phyloP scores from a whole-genome alignment of 2,329 filamentous ascomycete species.

The Phaeosphaeria sp. region DNA sequence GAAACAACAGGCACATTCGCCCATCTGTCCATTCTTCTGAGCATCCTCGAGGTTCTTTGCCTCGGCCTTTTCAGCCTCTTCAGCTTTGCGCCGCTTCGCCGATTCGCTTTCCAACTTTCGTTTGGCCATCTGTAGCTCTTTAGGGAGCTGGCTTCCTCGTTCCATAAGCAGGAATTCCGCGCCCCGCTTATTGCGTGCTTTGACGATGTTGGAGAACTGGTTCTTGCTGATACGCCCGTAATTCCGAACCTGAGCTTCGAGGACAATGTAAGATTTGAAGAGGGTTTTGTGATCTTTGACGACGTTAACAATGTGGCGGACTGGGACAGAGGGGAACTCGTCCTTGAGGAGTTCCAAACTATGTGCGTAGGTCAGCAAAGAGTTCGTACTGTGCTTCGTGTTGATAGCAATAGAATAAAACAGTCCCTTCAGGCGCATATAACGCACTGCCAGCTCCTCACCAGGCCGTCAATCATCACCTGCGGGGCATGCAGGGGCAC shows the following conservation, averaged over 20 bases:
- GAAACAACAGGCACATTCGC: slow-evolving; percentile 77
- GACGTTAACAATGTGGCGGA: slow-evolving; percentile 42
- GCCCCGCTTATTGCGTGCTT: slow-evolving; percentile 26
- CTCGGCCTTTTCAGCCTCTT: slow-evolving; percentile 36
- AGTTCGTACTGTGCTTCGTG: neutral
- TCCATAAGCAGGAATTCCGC: slow-evolving; percentile 25
- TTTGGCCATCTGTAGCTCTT: slow-evolving; percentile 40
- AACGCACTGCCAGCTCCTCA: neutral
- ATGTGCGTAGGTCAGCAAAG: slow-evolving; percentile 12
- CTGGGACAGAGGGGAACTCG: slow-evolving; percentile 49
- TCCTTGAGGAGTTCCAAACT: slow-evolving; percentile 49
- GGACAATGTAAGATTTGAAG: slow-evolving; percentile 46
- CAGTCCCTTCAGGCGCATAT: neutral
- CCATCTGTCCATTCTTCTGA: slow-evolving; percentile 53
- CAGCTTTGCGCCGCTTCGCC: slow-evolving; percentile 34
- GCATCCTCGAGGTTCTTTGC: slow-evolving; percentile 43
- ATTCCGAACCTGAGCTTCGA: slow-evolving; percentile 38
- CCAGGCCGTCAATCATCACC: neutral
- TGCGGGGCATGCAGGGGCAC: neutral
- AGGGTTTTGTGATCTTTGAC: slow-evolving; percentile 43
- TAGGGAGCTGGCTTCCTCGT: slow-evolving; percentile 34
- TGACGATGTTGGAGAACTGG: slow-evolving; percentile 26
- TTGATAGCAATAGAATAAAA: neutral
- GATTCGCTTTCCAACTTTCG: slow-evolving; percentile 18
- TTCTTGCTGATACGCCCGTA: slow-evolving; percentile 20